Percentiles rank a stretch among this genome's conserved stretches.
Evolutionary conservation across 2,329 filamentous ascomycete genomes (phyloP).

Genomic region (Botrytis cinerea): DNA sequence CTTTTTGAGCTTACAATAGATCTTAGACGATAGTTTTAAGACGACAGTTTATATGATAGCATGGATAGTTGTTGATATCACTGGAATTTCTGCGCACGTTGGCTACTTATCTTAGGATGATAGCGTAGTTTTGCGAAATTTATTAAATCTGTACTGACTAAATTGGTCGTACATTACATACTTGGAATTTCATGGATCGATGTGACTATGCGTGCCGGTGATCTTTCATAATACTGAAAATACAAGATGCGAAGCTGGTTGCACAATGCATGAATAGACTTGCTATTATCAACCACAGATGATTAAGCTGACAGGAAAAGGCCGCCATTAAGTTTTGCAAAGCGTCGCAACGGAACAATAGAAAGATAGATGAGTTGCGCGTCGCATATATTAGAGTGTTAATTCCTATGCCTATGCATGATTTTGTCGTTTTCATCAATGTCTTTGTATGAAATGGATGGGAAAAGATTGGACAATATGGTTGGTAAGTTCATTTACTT

Average conservation of each 20-base stretch:
- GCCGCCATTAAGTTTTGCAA: neutral
- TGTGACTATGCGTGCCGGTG: neutral
- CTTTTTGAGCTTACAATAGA: slow-evolving; percentile 34
- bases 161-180: neutral
- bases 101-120: slow-evolving; percentile 2
- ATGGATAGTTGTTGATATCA: slow-evolving; percentile 19
- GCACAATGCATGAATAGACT: neutral
- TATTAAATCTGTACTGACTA: neutral
- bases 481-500: too few species aligned
- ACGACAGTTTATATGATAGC: neutral
- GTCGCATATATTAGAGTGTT: neutral
- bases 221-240: neutral
- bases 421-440: neutral
- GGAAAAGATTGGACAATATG: too few species aligned
- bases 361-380: neutral
- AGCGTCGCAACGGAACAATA: neutral
- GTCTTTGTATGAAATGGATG: too few species aligned
- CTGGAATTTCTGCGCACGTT: slow-evolving; percentile 24
- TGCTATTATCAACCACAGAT: neutral
- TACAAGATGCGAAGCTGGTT: neutral
- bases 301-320: neutral
- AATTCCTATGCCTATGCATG: neutral
- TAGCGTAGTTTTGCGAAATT: neutral
- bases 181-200: neutral
- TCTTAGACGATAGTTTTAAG: neutral